phyloP scores from a whole-genome alignment of 257 asterid genomes.

The Galeopsis tetrahit region DNA sequence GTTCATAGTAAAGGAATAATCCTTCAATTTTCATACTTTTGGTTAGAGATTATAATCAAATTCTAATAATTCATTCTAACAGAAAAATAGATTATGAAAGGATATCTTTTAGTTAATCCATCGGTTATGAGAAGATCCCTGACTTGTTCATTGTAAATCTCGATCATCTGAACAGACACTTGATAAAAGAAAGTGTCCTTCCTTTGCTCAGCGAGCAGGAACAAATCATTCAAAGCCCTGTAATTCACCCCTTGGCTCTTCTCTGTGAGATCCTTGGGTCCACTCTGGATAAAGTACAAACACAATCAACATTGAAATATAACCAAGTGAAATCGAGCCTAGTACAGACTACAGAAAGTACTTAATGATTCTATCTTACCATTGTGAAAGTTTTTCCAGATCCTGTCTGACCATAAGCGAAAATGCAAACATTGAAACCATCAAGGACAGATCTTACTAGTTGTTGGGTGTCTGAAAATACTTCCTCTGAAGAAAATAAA shows the following conservation, averaged over 20 bases:
- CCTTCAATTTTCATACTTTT: conserved; percentile 21
- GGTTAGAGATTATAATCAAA: neutral
- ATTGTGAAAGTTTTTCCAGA: conserved; percentile 96
- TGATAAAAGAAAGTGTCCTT: conserved; percentile 75
- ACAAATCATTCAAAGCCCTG: conserved; percentile 86
- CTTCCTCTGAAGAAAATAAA: conserved; percentile 68
- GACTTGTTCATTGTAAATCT: conserved; percentile 97
- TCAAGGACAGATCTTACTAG: conserved; percentile 93
- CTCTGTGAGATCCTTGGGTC: conserved; percentile 87
- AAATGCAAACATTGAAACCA: conserved; percentile 95
- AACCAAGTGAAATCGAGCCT: conserved; percentile 8
- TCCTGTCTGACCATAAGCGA: conserved; percentile 99
- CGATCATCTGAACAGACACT: conserved; percentile 95
- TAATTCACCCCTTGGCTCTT: conserved; percentile 83
- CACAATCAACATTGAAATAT: conserved; percentile 21
- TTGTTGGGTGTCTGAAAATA: conserved; percentile 85
- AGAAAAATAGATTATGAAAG: conserved; percentile 42
- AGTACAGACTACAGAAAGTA: conserved; percentile 15
- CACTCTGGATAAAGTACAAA: conserved; percentile 59
- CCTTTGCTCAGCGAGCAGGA: conserved; percentile 82
- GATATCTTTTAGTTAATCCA: conserved; percentile 91
- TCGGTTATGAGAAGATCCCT: conserved; percentile 83
- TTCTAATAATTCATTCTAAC: conserved; percentile 14
- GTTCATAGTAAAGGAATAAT: conserved; percentile 55
- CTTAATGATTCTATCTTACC: conserved; percentile 49